Evolutionary conservation across 768 basidiomycete species (phyloP).

Genomic region (Lactifluus subvellereus): DNA sequence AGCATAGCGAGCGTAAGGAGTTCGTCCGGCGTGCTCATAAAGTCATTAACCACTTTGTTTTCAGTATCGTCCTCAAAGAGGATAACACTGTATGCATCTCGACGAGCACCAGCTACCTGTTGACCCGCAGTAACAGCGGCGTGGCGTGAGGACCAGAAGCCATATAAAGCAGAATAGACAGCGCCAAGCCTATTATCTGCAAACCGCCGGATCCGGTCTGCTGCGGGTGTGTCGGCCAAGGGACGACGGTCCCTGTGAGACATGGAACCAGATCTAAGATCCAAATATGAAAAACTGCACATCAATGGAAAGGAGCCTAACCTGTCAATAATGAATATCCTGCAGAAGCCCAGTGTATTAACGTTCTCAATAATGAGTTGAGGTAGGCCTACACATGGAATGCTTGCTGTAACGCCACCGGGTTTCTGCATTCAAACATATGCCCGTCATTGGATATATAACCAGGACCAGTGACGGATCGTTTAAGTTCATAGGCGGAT

Average conservation of each 20-base stretch:
- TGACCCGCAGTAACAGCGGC: conserved; percentile 30
- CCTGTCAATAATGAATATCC: conserved; percentile 54
- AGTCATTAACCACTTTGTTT: conserved; percentile 40
- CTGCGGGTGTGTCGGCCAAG: too few species aligned
- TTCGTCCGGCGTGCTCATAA: conserved; percentile 39
- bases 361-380: neutral
- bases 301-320: too few species aligned
- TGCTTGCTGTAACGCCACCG: conserved; percentile 44
- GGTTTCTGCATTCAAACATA: conserved; percentile 48
- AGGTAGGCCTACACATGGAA: conserved; percentile 50
- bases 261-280: too few species aligned
- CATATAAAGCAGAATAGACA: conserved; percentile 48
- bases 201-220: too few species aligned
- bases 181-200: too few species aligned
- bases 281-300: too few species aligned
- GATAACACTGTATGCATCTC: conserved; percentile 53
- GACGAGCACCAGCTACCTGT: conserved; percentile 30
- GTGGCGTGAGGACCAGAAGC: conserved; percentile 52
- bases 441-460: conserved; percentile 56
- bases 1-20: conserved; percentile 40
- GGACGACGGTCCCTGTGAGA: too few species aligned
- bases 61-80: conserved; percentile 35
- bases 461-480: conserved; percentile 32
- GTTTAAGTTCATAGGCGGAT: conserved; percentile 33
- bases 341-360: conserved; percentile 18